phyloP scores from a whole-genome alignment of 768 basidiomycete species.

The Mycena alexandri region DNA sequence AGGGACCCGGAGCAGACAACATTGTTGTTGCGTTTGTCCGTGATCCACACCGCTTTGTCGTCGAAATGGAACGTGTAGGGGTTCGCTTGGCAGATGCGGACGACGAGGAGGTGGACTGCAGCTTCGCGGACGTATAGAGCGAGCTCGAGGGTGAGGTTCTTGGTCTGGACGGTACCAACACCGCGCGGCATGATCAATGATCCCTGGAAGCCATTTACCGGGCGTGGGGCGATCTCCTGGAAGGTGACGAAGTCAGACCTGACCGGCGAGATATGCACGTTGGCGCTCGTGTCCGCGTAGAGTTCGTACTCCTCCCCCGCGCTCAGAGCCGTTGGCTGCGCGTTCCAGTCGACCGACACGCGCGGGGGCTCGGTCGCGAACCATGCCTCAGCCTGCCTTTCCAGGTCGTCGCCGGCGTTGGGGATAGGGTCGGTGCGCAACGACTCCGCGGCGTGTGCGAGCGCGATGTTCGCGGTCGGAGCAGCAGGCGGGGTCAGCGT shows the following conservation, averaged over 20 bases:
- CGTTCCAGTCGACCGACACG: neutral
- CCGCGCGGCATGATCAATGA: constrained; percentile 14
- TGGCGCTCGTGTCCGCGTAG: neutral
- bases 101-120: constrained; percentile 18
- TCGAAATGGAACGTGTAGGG: constrained; percentile 7
- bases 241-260: too few relatives aligned
- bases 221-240: too few relatives aligned
- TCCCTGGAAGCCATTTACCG: constrained; percentile 25
- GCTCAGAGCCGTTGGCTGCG: neutral
- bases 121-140: constrained; percentile 13
- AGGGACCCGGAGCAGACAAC: neutral
- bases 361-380: too few relatives aligned
- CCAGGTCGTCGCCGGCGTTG: neutral
- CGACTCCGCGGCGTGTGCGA: too few relatives aligned
- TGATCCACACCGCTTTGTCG: neutral
- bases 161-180: constrained; percentile 8
- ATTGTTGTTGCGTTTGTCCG: too few relatives aligned
- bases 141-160: neutral
- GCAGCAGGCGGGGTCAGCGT: neutral
- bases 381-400: neutral
- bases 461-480: neutral
- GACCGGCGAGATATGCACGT: neutral
- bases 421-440: neutral
- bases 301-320: neutral
- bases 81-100: neutral